phyloP scores from a whole-genome alignment of 2,329 filamentous ascomycete species.

The Grosmannia penicillata region DNA sequence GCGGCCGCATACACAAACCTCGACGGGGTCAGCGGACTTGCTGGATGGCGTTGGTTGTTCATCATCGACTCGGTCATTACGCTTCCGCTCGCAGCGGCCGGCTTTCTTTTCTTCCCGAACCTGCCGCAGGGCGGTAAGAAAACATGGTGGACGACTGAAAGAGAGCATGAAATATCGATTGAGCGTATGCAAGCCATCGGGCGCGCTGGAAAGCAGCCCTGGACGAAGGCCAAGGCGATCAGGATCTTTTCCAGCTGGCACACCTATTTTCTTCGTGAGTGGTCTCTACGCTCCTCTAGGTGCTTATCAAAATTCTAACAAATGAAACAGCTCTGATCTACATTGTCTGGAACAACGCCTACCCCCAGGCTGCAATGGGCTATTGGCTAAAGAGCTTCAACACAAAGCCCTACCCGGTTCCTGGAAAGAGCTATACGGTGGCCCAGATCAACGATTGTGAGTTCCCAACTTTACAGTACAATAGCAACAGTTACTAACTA shows the following conservation, averaged over 20 bases:
- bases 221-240: conserved; percentile 19
- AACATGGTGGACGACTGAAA: conserved; percentile 21
- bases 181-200: conserved; percentile 20
- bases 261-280: conserved; percentile 20
- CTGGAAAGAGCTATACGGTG: conserved; percentile 18
- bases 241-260: conserved; percentile 23
- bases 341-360: conserved; percentile 23
- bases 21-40: conserved; percentile 16
- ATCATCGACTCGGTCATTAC: conserved; percentile 20
- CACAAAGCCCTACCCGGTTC: conserved; percentile 18
- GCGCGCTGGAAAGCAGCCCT: conserved; percentile 20
- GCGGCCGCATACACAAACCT: conserved; percentile 19
- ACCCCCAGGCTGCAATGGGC: conserved; percentile 20
- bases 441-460: conserved; percentile 20
- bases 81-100: conserved; percentile 10
- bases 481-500: conserved; percentile 12
- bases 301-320: too few relatives aligned
- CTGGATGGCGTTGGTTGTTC: conserved; percentile 25
- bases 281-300: neutral
- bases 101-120: conserved; percentile 11
- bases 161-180: conserved; percentile 20
- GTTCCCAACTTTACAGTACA: neutral
- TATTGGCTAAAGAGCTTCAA: conserved; percentile 28
- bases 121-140: conserved; percentile 11
- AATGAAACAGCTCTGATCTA: conserved; percentile 16